Base-by-base conservation (phyloP, 345 rosid species). In the Melaleuca alternifolia region DNA sequence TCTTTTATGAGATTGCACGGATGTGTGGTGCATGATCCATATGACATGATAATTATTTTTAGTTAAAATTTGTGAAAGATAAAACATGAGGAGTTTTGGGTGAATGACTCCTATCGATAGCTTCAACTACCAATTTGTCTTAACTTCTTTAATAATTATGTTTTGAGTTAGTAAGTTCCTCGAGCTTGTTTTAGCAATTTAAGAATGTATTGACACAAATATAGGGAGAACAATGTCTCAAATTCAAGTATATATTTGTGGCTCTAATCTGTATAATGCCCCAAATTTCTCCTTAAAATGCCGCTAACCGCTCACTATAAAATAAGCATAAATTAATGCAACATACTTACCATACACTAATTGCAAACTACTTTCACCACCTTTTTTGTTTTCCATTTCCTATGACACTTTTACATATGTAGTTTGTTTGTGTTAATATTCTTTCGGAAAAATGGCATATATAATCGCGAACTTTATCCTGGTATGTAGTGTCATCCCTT, bases 401-500 rank as follows among this genome's bases (percentile, higher is more conserved):
- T 24, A 24, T 57, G 30, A 57, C 15, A 10, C 24, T 57, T 57
- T 57, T 57, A 6, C 26, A 8, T 56, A 56, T 56, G 10, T 56
- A 26, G 65, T 26, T 57, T 57, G 15, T 57, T 26, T 57, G 30
- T 26, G 65, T 57, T 57, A 14, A 57, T 57, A 26, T n/a, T 57
- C 15, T 57, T 57, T 21, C 11, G 62, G 30, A 24, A 57, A 57
- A 53, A 53, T 26, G 15, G 30, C n/a, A 26, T 14, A 57, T 11
- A 26, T 57, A 30, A 24, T 30, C 13, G 1, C 0, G 13, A 57
- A 57, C 30, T 3, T 11, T 26, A 57, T 6, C n/a, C 24, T 3
- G 11, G 26, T 5, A 3, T 57, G 15, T 3, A 11, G 26, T 57
- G 5, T 57, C 5, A 4, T 57, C 3, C 2, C 0, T 26, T 0